Evolutionary conservation across 371 early-diverging fungal genomes (phyloP), one percentile per base, ranked within the genome.

Genomic region (Rhizopus stolonifer): DNA sequence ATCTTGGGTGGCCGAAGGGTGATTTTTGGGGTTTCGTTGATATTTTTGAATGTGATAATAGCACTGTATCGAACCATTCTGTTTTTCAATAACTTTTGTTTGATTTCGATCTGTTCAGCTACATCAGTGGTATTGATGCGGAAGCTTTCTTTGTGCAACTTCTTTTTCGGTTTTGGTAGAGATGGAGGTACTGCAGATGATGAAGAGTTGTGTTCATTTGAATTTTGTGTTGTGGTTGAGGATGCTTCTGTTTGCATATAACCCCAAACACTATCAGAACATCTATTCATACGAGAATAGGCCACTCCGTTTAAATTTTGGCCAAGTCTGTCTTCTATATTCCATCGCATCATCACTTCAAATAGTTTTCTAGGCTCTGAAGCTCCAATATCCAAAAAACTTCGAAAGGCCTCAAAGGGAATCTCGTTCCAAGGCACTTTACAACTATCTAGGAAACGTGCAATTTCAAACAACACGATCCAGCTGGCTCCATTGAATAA

Each of bases 291-390:
- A 1, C 52, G 17, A 2, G 64, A 50, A 19, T 46, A 58, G 6
- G 58, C 46, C 15, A 54, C 18, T 0, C 43, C 58, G 24, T 36
- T 54, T 0, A 58, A 0, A 22, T 46, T 58, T 6, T 46, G n/a
- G 2, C 58, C 54, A 18, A 46, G 18, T 21, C 64, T 36, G 10
- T 23, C 25, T 24, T 54, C 54, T n/a, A 46, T 54, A 26, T 70
- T 65, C 74, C 74, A 74, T 25, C 60, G 46, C 53, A 67, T 49
- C 65, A 74, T 70, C 9, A 15, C 19, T 24, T 67, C 51, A 40
- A 56, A 68, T 0, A 74, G 29, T 4, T 49, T 53, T 4, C 42
- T 48, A 3, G 68, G 70, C 4, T 65, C 58, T 5, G 7, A 22
- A 7, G 53, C 49, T 15, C 56, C 70, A 2, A 40, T 56, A 25